Conservation (phyloP, 306 rosid genomes). For the Dalbergia cultrata region DNA sequence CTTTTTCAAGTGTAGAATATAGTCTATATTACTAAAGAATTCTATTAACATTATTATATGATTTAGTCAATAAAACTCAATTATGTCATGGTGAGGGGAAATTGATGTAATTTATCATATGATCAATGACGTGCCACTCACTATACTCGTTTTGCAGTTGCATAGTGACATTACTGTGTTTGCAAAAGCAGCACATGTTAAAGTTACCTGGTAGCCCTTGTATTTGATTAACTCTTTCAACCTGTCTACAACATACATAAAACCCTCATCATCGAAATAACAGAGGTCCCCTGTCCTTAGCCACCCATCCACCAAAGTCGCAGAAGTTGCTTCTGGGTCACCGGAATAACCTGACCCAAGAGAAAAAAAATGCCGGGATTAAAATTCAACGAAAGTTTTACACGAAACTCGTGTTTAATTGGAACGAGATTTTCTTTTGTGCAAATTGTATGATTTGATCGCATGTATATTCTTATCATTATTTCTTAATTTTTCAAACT, state of each 20-base stretch:
- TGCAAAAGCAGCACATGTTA: neutral
- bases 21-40: too few species aligned
- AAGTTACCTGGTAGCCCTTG: slow-evolving; percentile 65
- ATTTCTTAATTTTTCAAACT: too few species aligned
- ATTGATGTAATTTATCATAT: too few species aligned
- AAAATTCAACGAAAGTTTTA: neutral
- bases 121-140: too few species aligned
- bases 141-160: too few species aligned
- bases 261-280: slow-evolving; percentile 61
- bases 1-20: too few species aligned
- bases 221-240: slow-evolving; percentile 72
- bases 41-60: too few species aligned
- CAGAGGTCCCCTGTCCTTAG: slow-evolving; percentile 68
- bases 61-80: too few species aligned
- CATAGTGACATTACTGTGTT: too few species aligned
- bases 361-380: neutral
- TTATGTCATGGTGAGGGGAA: too few species aligned
- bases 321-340: slow-evolving; percentile 55
- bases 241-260: slow-evolving; percentile 63
- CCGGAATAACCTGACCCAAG: slow-evolving; percentile 57
- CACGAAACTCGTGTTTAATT: neutral
- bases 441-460: neutral
- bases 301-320: slow-evolving; percentile 60
- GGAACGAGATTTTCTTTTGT: neutral
- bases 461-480: too few species aligned